Conservation (phyloP, 176 grass and related monocot species). For the Musa troglodytarum region DNA sequence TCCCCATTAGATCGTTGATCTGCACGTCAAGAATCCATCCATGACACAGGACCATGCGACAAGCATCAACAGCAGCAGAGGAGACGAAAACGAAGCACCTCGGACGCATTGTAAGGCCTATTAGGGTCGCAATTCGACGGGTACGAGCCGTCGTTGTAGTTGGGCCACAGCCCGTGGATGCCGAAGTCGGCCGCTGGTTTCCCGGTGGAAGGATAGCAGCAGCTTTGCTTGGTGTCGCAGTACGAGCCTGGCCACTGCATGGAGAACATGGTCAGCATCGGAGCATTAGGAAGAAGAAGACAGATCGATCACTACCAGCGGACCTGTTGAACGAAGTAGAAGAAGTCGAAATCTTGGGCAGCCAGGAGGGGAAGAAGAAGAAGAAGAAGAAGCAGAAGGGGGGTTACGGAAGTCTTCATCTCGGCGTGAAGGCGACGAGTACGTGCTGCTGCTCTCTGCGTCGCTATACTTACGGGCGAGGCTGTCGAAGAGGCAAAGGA, state of each 20-base stretch:
- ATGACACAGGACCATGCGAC: not conserved
- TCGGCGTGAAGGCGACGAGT: too few species aligned
- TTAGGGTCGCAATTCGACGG: slow-evolving; percentile 68
- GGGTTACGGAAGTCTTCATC: not conserved
- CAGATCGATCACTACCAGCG: not conserved
- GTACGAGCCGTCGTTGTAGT: slow-evolving; percentile 76
- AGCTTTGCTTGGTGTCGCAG: slow-evolving; percentile 78
- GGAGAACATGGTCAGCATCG: not conserved
- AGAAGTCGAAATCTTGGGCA: slow-evolving; percentile 73
- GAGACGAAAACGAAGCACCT: slow-evolving; percentile 21
- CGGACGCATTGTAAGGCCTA: slow-evolving; percentile 39
- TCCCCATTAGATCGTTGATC: slow-evolving; percentile 50
- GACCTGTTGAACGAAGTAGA: slow-evolving; percentile 70
- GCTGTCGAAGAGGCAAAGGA: too few species aligned
- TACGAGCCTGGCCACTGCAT: slow-evolving; percentile 84
- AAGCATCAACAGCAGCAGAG: too few species aligned
- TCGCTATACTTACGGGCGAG: too few species aligned
- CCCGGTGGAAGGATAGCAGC: slow-evolving; percentile 74
- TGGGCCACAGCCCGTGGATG: slow-evolving; percentile 96
- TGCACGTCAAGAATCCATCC: not conserved
- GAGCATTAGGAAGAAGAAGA: not conserved
- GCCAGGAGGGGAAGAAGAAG: slow-evolving; percentile 23
- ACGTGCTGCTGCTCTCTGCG: too few species aligned
- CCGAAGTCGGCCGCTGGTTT: slow-evolving; percentile 87
- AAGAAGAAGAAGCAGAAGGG: slow-evolving; percentile 26